Conservation (phyloP, 2,329 filamentous ascomycete genomes). For the Calonectria crousiana region DNA sequence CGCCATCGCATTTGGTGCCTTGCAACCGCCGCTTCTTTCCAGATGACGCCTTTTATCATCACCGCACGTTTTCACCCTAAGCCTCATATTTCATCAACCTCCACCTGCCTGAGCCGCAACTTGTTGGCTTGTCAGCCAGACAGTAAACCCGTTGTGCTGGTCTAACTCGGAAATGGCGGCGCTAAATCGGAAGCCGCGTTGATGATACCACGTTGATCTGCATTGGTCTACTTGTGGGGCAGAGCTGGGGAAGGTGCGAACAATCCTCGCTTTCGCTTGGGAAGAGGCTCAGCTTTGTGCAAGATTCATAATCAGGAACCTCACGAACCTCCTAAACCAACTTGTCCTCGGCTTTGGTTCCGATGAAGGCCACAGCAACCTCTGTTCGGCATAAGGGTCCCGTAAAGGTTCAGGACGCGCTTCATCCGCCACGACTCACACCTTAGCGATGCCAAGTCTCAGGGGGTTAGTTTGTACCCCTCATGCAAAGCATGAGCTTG, state of each 20-base stretch:
- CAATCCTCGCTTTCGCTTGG: not conserved
- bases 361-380: not conserved
- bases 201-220: slow-evolving; percentile 30
- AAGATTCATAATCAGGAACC: not conserved
- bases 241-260: slow-evolving; percentile 27
- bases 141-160: slow-evolving; percentile 21
- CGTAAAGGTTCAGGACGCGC: slow-evolving; percentile 12
- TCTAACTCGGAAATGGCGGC: slow-evolving; percentile 36
- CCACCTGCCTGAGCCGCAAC: slow-evolving; percentile 5
- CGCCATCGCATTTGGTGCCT: slow-evolving; percentile 33
- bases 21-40: slow-evolving; percentile 39
- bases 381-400: slow-evolving; percentile 7
- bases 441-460: slow-evolving; percentile 6
- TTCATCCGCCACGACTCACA: slow-evolving; percentile 20
- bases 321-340: not conserved
- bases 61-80: slow-evolving; percentile 31
- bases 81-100: slow-evolving; percentile 28
- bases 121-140: slow-evolving; percentile 5
- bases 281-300: not conserved
- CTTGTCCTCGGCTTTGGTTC: not conserved
- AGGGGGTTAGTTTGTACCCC: slow-evolving; percentile 14
- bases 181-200: slow-evolving; percentile 35
- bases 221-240: slow-evolving; percentile 31
- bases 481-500: slow-evolving; percentile 33
- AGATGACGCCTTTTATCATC: slow-evolving; percentile 27